Conservation (phyloP, 345 rosid species). For the Citrus trifoliata region DNA sequence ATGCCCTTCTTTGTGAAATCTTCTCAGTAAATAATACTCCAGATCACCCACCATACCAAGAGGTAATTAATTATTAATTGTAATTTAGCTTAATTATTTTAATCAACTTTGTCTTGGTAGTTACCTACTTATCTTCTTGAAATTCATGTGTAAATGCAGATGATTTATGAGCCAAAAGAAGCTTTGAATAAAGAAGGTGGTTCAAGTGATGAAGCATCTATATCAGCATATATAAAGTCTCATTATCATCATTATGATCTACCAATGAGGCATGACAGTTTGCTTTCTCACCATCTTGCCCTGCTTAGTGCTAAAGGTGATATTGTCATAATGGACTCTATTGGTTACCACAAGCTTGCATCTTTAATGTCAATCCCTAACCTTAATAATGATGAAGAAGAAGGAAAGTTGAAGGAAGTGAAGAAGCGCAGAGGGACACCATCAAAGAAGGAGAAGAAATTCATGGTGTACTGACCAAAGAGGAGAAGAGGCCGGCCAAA, state of each 20-base stretch:
- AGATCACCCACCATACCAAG: background rate
- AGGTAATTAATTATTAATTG: background rate
- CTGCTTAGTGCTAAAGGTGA: background rate
- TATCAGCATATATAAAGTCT: background rate
- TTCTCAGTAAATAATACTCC: background rate
- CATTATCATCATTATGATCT: background rate
- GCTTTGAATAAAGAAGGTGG: slow-evolving; percentile 8
- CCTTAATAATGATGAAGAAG: too few species aligned
- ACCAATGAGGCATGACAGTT: background rate
- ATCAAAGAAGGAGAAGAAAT: background rate
- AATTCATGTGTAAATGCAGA: background rate
- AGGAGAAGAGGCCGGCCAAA: background rate
- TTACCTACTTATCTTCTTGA: too few species aligned
- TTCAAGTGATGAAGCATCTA: background rate
- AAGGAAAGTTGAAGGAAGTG: too few species aligned
- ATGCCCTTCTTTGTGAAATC: background rate
- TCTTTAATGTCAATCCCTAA: background rate
- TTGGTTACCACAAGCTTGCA: background rate
- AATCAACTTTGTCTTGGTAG: too few species aligned
- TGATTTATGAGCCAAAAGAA: background rate
- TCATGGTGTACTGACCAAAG: background rate
- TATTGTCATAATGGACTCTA: background rate
- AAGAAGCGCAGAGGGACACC: background rate
- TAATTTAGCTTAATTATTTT: too few species aligned
- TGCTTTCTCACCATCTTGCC: background rate